Evolutionary conservation across 495 filamentous ascomycete species (phyloP).

Genomic region (Penicillium canariense): DNA sequence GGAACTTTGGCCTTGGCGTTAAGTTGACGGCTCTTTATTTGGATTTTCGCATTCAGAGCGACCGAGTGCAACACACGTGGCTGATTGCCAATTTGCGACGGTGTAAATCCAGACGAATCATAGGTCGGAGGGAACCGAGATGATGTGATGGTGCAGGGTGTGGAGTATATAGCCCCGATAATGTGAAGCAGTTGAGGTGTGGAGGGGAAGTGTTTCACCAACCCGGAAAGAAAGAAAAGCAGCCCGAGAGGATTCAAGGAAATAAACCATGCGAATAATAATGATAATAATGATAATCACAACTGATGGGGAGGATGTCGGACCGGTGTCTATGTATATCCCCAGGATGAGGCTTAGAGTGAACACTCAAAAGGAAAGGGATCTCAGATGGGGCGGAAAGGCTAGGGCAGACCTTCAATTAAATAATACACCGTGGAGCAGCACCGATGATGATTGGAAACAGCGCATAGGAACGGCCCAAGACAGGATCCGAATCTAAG

Average conservation of each 20-base stretch:
- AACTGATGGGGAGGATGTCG: not conserved
- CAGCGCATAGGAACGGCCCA: constrained; percentile 21
- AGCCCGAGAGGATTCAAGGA: not conserved
- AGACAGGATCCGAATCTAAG: constrained; percentile 2
- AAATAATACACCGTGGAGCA: constrained; percentile 5
- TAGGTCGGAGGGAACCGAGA: not conserved
- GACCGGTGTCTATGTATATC: constrained; percentile 7
- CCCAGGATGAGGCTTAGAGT: constrained; percentile 12
- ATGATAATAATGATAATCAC: too few species aligned
- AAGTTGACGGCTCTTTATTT: not conserved
- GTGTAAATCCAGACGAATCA: not conserved
- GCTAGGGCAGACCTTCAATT: constrained; percentile 1
- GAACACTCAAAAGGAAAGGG: not conserved
- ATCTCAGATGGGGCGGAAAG: constrained; percentile 7
- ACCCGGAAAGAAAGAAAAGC: not conserved
- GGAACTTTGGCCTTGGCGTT: not conserved
- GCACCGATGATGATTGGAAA: constrained; percentile 1
- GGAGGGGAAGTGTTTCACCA: not conserved
- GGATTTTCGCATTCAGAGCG: not conserved
- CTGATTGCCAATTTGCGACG: not conserved
- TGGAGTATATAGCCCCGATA: not conserved
- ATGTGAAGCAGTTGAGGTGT: not conserved
- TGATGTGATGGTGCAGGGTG: not conserved
- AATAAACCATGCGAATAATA: not conserved
- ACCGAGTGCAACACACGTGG: constrained; percentile 3